phyloP scores from a whole-genome alignment of 305 asterid genomes.

The Solanum hybrid region DNA sequence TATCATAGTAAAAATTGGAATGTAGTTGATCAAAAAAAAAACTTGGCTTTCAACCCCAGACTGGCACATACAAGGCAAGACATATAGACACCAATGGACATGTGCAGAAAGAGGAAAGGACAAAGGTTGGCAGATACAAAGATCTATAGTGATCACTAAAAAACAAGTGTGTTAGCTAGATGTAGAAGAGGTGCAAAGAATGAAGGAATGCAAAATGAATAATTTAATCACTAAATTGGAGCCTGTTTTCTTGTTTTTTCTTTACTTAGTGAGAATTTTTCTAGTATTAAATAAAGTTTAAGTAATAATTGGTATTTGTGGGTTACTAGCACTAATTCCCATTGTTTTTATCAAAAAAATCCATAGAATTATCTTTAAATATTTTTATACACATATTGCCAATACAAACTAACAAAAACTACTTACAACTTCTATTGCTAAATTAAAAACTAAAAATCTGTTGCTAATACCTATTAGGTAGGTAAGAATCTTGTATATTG shows the following conservation, averaged over 20 bases:
- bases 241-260: neutral
- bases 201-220: neutral
- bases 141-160: neutral
- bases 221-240: neutral
- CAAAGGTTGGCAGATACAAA: neutral
- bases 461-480: neutral
- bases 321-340: neutral
- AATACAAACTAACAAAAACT: neutral
- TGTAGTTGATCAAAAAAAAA: neutral
- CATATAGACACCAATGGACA: neutral
- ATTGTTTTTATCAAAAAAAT: no score
- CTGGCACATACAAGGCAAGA: neutral
- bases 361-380: no score
- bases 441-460: neutral
- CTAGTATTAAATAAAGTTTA: neutral
- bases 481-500: neutral
- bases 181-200: neutral
- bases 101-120: neutral
- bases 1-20: neutral
- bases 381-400: no score
- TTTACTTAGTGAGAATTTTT: neutral
- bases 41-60: neutral
- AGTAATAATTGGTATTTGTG: neutral
- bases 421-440: neutral
- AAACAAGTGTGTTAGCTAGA: neutral